Evolutionary conservation across 345 rosid species (phyloP).

Genomic region (Aurinia saxatilis): DNA sequence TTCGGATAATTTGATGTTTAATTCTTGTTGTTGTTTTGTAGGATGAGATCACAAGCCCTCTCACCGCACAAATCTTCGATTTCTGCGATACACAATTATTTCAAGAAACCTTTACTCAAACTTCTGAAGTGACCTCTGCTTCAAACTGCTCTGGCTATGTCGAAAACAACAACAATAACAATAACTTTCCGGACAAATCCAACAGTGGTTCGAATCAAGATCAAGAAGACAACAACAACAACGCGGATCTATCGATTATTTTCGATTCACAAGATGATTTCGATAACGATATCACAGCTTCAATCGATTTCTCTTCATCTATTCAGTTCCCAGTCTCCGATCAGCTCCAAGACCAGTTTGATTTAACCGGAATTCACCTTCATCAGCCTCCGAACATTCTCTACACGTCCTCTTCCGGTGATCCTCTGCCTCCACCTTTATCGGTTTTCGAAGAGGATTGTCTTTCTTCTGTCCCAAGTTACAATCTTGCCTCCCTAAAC

Average conservation of each 20-base stretch:
- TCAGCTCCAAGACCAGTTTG: slow-evolving; percentile 48
- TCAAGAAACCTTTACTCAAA: slow-evolving; percentile 54
- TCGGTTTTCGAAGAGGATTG: slow-evolving; percentile 69
- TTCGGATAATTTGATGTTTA: not conserved
- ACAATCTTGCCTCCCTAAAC: slow-evolving; percentile 39
- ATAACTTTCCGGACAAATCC: slow-evolving; percentile 17
- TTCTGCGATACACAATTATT: slow-evolving; percentile 62
- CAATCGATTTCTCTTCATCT: slow-evolving; percentile 77
- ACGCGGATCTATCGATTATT: slow-evolving; percentile 38
- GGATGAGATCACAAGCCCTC: slow-evolving; percentile 78
- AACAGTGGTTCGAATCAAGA: slow-evolving; percentile 24
- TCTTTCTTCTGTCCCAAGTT: slow-evolving; percentile 68
- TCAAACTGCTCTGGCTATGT: slow-evolving; percentile 52
- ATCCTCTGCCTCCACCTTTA: slow-evolving; percentile 30
- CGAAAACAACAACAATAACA: slow-evolving; percentile 30
- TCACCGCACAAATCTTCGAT: slow-evolving; percentile 61
- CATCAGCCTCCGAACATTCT: slow-evolving; percentile 21
- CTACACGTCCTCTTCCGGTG: slow-evolving; percentile 24
- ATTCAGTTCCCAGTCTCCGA: slow-evolving; percentile 43
- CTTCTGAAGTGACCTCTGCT: slow-evolving; percentile 67
- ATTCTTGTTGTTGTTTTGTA: slow-evolving; percentile 26
- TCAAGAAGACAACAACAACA: slow-evolving; percentile 22
- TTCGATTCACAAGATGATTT: slow-evolving; percentile 69
- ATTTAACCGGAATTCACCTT: slow-evolving; percentile 39
- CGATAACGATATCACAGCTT: slow-evolving; percentile 79